Conservation (phyloP, 108 stramenopile genomes). For the Heterococcus sp. region DNA sequence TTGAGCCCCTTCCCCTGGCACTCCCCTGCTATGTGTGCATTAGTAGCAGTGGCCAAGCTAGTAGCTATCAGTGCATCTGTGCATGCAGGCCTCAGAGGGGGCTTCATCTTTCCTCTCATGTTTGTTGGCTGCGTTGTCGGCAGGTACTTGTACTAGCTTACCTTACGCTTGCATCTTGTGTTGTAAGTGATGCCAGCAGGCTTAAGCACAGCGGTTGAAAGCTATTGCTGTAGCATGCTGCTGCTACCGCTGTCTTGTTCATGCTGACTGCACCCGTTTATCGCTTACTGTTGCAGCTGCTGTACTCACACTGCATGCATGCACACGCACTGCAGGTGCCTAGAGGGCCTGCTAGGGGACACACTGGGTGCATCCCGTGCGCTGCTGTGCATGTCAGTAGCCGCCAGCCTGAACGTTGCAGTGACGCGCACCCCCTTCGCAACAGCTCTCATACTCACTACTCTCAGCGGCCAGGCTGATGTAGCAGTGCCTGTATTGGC, state of each 20-base stretch:
- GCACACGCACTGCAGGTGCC: no score
- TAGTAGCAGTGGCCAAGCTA: constrained; percentile 9
- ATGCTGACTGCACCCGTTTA: no score
- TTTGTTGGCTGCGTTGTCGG: constrained; percentile 15
- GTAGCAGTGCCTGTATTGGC: constrained; percentile 10
- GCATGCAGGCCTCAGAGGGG: constrained; percentile 20
- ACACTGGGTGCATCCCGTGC: neutral
- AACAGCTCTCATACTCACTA: constrained; percentile 23
- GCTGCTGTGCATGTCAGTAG: constrained; percentile 35
- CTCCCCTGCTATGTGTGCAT: neutral
- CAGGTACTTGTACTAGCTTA: neutral
- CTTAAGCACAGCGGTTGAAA: no score
- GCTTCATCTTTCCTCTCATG: constrained; percentile 44
- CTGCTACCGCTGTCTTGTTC: no score
- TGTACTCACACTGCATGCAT: no score
- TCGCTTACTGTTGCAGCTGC: no score
- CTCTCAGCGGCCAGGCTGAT: constrained; percentile 12
- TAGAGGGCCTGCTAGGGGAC: no score
- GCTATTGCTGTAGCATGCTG: no score
- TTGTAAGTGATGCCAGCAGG: neutral
- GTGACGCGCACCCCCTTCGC: constrained; percentile 40
- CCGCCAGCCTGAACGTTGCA: constrained; percentile 24
- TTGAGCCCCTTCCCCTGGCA: constrained; percentile 16
- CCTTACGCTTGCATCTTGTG: neutral
- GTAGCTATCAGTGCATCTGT: constrained; percentile 18